These are phyloP conservation scores for Chondrostereum purpureum DNA, from an alignment of 1,284 basidiomycete genomes.

Conservation along the genomic window DNA sequence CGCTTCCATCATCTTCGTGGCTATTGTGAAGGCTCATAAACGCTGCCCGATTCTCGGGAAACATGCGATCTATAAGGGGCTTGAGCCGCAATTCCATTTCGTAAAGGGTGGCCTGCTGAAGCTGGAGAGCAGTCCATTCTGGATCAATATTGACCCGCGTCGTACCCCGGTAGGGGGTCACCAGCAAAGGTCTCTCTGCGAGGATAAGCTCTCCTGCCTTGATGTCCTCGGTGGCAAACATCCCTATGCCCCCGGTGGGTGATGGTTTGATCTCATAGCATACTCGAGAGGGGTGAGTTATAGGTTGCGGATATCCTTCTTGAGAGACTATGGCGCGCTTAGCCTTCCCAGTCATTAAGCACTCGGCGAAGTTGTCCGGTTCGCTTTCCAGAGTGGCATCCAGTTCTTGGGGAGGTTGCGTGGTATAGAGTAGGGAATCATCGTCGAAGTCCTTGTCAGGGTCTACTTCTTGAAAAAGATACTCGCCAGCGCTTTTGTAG, in stretches of 20 bases:
- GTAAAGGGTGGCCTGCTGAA: slow-evolving; percentile 3
- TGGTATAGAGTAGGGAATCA: too few species aligned
- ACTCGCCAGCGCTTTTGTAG: too few species aligned
- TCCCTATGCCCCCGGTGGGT: slow-evolving; percentile 15
- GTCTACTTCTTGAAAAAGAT: too few species aligned
- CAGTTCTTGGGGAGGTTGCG: slow-evolving; percentile 3
- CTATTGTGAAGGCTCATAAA: slow-evolving; percentile 10
- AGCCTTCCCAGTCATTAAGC: slow-evolving; percentile 15
- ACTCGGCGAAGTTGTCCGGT: slow-evolving; percentile 18
- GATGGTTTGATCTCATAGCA: slow-evolving; percentile 5
- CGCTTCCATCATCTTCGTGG: slow-evolving; percentile 10
- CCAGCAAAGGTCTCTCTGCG: slow-evolving; percentile 24
- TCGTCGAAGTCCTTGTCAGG: too few species aligned
- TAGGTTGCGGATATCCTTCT: slow-evolving; percentile 15
- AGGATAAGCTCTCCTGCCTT: slow-evolving; percentile 24
- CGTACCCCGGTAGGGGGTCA: slow-evolving; percentile 10
- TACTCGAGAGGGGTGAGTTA: slow-evolving; percentile 10
- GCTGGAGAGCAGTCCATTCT: slow-evolving; percentile 7
- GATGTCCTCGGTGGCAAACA: slow-evolving; percentile 19
- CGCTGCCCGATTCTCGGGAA: slow-evolving; percentile 6
- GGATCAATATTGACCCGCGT: not conserved
- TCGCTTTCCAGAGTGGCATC: slow-evolving; percentile 3
- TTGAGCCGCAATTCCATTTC: slow-evolving; percentile 2
- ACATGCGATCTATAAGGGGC: slow-evolving; percentile 6
- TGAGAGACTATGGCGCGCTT: slow-evolving; percentile 16